These are phyloP conservation scores for Picochlorum sp. DNA, from an alignment of 139 green algal genomes.

Conservation along the genomic window DNA sequence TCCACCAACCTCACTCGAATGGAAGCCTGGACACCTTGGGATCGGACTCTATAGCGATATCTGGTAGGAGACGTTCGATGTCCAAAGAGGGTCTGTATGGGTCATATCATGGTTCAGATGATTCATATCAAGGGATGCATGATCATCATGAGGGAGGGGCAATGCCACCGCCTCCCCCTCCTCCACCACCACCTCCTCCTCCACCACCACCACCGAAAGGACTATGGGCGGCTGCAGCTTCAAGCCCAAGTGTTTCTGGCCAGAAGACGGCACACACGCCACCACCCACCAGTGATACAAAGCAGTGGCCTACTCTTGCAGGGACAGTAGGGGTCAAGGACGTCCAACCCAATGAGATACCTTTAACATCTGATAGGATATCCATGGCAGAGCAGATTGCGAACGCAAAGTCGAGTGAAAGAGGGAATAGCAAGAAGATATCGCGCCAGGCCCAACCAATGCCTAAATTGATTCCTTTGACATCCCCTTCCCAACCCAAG, in stretches of 20 bases:
- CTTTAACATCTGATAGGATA: neutral
- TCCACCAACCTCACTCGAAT: slow-evolving; percentile 3
- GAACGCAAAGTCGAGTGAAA: slow-evolving; percentile 9
- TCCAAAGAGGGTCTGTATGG: slow-evolving; percentile 1
- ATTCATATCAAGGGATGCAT: neutral
- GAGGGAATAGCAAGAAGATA: slow-evolving; percentile 17
- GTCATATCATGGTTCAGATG: neutral
- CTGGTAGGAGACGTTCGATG: neutral
- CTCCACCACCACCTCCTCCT: neutral
- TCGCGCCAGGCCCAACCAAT: slow-evolving; percentile 18
- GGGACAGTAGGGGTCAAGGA: neutral
- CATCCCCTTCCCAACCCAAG: neutral
- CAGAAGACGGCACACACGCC: neutral
- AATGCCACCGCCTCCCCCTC: neutral
- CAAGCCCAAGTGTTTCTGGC: neutral
- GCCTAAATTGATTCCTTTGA: slow-evolving; percentile 24
- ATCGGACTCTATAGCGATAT: slow-evolving; percentile 1
- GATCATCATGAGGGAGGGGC: neutral
- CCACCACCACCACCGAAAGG: neutral
- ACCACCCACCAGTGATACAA: neutral
- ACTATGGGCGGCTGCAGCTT: neutral
- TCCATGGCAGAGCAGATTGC: slow-evolving; percentile 40
- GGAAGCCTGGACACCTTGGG: slow-evolving; percentile 1
- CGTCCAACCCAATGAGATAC: neutral
- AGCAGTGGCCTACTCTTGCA: slow-evolving; percentile 13